A percentile compares a stretch with the other conserved stretches of the same genome.
phyloP scores from a whole-genome alignment of 83 land plant genomes.

The Picea mariana region DNA sequence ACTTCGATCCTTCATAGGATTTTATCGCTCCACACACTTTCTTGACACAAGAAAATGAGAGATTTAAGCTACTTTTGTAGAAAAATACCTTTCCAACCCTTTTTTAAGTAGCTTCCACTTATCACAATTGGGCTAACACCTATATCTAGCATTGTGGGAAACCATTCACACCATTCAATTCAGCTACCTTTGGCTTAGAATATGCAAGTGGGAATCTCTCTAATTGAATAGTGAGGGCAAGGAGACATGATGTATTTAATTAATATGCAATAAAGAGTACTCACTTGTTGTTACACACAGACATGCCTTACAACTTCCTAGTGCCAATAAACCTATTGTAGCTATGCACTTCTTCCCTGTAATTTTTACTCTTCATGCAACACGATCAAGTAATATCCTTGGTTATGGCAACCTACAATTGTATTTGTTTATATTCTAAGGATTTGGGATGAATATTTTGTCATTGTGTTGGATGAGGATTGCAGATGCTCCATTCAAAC shows the following conservation, averaged over 20 bases:
- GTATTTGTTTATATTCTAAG: constrained; percentile 7
- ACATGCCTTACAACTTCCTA: constrained; percentile 88
- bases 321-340: constrained; percentile 85
- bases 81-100: too few relatives aligned
- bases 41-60: too few relatives aligned
- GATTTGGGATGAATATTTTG: constrained; percentile 28
- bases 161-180: too few relatives aligned
- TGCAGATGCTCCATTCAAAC: constrained; percentile 62
- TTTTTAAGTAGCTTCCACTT: too few relatives aligned
- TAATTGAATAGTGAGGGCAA: neutral
- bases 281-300: constrained; percentile 31
- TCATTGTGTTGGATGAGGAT: constrained; percentile 17
- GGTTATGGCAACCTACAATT: neutral
- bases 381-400: constrained; percentile 33
- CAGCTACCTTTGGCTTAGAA: too few relatives aligned
- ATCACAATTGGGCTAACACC: too few relatives aligned
- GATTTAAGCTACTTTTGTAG: too few relatives aligned
- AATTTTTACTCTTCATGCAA: constrained; percentile 49
- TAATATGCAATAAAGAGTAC: neutral
- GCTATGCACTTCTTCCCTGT: constrained; percentile 93
- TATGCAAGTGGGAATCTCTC: neutral
- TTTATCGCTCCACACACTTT: too few relatives aligned
- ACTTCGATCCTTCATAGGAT: too few relatives aligned
- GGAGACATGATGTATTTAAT: neutral
- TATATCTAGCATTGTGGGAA: too few relatives aligned